Base-by-base conservation (phyloP, 768 basidiomycete species). In the Pleurotus sapidus region DNA sequence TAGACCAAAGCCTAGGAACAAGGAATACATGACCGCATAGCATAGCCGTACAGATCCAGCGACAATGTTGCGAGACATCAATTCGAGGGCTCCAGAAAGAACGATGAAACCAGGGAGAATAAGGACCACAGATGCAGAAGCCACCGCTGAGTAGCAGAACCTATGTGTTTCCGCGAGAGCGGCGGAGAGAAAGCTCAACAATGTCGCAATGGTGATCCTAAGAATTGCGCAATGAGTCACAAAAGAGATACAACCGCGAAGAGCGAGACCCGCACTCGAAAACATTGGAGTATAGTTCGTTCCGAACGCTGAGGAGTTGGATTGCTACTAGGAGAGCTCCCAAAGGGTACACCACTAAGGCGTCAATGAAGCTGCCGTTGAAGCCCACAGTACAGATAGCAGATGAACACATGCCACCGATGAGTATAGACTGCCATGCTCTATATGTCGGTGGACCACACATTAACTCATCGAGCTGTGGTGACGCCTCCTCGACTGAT, bases 21-120 rank as follows among this genome's bases (percentile, higher is more conserved):
- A 75, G n/a, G 88, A 86, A 65, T 94, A 95, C 57, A 89, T 79
- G 53, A 90, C 77, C 23, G 89, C 82, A 64, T 89, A 94, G 62
- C 89, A 89, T 14, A 94, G 76, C 39, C 91, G 80, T 30, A 94
- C 91, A 9, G 90, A 87, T n/a, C 93, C 91, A 0, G 90, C 78
- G 27, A 93, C 84, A 64, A 95, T 87, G 60, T 89, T 90, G 15
- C 91, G 82, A 3, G 90, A 88, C 58, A 90, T 83, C 18, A 93
- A 72, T 66, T 94, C 93, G 27, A 94, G 82, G 9, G 86, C 80
- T 49, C 88, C 93, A 63, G 76, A 80, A 12, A 89, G 78, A 8
- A 89, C 84, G 50, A 89, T 82, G 59, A 87, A 87, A 5, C 88
- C 88, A 4, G 90, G 91, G 3, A 93, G 77, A 61, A 94, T 93